Conservation (phyloP, 1,284 basidiomycete genomes). For the Chalciporus sp. region DNA sequence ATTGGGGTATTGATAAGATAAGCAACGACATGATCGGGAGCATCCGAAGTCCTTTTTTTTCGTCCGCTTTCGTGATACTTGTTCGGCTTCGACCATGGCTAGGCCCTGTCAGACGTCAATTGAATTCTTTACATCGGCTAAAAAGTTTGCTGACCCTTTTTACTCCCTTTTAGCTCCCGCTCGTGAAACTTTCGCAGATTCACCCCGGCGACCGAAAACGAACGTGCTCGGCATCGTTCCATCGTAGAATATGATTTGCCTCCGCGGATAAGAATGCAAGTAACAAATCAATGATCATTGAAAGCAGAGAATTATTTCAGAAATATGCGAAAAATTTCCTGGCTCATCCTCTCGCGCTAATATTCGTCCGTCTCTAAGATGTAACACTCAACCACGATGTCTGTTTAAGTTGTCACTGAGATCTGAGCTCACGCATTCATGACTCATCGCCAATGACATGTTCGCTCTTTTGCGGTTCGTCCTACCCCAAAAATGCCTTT, state of each 20-base stretch:
- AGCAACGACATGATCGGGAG: conserved; percentile 17
- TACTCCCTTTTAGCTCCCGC: conserved; percentile 6
- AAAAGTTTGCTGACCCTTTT: background rate
- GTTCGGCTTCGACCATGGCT: conserved; percentile 7
- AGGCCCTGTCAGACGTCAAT: conserved; percentile 16
- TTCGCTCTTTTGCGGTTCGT: too few relatives aligned
- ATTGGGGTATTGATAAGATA: conserved; percentile 34
- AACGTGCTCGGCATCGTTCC: background rate
- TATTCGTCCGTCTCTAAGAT: background rate
- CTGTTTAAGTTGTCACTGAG: background rate
- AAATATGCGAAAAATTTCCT: background rate
- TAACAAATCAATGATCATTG: background rate
- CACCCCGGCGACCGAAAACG: conserved; percentile 9
- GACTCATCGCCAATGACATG: background rate
- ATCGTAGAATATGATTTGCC: background rate
- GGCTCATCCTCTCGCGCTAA: background rate
- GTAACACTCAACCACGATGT: background rate
- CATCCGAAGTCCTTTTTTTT: conserved; percentile 8
- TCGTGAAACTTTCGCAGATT: conserved; percentile 1
- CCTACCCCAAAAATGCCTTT: background rate
- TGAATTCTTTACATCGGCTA: conserved; percentile 19
- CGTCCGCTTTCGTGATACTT: conserved; percentile 18
- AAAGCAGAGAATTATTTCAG: background rate
- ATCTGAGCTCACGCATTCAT: background rate
- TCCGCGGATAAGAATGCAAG: conserved; percentile 4